Percentiles rank a stretch among this genome's conserved stretches.
These are phyloP conservation scores for Brassica balearica DNA, from an alignment of 441 rosid genomes.

Conservation along the genomic window DNA sequence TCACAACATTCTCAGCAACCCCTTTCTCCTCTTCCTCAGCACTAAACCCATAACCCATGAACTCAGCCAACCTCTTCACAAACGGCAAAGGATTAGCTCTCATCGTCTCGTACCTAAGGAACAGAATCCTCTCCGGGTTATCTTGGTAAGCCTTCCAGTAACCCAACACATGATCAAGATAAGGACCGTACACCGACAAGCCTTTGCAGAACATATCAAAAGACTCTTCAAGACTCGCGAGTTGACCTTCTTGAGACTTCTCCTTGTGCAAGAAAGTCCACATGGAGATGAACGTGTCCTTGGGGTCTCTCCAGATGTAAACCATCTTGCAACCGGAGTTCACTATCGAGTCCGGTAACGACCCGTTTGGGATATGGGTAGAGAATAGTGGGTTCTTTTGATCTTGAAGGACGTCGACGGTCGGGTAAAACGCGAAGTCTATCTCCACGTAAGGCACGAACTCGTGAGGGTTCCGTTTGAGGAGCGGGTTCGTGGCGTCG, in stretches of 20 bases:
- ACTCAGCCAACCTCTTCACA: slow-evolving; percentile 48
- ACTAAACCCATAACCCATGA: slow-evolving; percentile 44
- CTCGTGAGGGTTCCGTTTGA: slow-evolving; percentile 46
- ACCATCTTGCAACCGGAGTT: slow-evolving; percentile 50
- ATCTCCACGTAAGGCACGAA: slow-evolving; percentile 51
- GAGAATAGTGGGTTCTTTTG: slow-evolving; percentile 37
- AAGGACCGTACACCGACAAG: slow-evolving; percentile 41
- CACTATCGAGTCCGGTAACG: slow-evolving; percentile 45
- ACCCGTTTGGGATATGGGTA: slow-evolving; percentile 45
- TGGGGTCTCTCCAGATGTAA: slow-evolving; percentile 52
- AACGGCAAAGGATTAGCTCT: slow-evolving; percentile 42
- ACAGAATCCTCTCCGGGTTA: slow-evolving; percentile 39
- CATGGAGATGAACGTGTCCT: slow-evolving; percentile 50
- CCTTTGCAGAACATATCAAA: slow-evolving; percentile 47
- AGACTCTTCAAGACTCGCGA: slow-evolving; percentile 33
- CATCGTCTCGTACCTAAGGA: slow-evolving; percentile 45
- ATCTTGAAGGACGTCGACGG: slow-evolving; percentile 42
- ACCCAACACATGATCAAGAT: slow-evolving; percentile 43
- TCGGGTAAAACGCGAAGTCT: slow-evolving; percentile 45
- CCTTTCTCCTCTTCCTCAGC: slow-evolving; percentile 40
- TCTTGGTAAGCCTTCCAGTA: slow-evolving; percentile 44
- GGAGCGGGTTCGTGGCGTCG: slow-evolving; percentile 42
- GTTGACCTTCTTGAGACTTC: slow-evolving; percentile 28
- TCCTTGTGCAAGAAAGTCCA: slow-evolving; percentile 45
- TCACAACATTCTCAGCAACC: slow-evolving; percentile 36